A percentile compares a stretch with the other conserved stretches of the same genome.
These are phyloP conservation scores for Nitzschia palea DNA, from an alignment of 108 stramenopile genomes.

Conservation along the genomic window DNA sequence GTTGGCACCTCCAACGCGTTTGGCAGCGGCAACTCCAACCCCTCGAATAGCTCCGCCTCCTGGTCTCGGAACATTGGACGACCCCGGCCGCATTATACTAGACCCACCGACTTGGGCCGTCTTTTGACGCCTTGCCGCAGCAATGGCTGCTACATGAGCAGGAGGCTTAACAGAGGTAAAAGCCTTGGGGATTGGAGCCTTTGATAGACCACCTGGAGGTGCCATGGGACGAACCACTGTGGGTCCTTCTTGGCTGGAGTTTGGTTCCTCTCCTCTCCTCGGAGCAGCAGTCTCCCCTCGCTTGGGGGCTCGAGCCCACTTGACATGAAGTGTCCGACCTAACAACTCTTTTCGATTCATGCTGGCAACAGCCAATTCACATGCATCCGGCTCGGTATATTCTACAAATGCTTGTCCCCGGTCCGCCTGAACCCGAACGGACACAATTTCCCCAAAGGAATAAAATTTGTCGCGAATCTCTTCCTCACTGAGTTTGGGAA, in stretches of 20 bases:
- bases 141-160: constrained; percentile 53
- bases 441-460: constrained; percentile 78
- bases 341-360: constrained; percentile 63
- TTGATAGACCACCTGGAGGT: constrained; percentile 44
- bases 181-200: constrained; percentile 26
- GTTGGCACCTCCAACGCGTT: constrained; percentile 19
- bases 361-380: constrained; percentile 79
- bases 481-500: constrained; percentile 56
- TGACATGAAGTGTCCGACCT: constrained; percentile 61
- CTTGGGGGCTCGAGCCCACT: constrained; percentile 87
- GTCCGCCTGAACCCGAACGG: constrained; percentile 78
- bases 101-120: constrained; percentile 9
- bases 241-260: background rate
- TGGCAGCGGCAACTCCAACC: constrained; percentile 49
- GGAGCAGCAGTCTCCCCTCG: constrained; percentile 59
- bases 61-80: constrained; percentile 55
- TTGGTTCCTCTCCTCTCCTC: constrained; percentile 25
- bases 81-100: constrained; percentile 29
- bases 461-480: constrained; percentile 82
- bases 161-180: constrained; percentile 34
- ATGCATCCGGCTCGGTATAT: constrained; percentile 81
- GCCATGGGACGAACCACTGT: constrained; percentile 31
- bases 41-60: constrained; percentile 74
- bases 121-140: constrained; percentile 35
- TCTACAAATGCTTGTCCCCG: constrained; percentile 86